Conservation (phyloP, 345 rosid genomes). For the Pistacia atlantica region DNA sequence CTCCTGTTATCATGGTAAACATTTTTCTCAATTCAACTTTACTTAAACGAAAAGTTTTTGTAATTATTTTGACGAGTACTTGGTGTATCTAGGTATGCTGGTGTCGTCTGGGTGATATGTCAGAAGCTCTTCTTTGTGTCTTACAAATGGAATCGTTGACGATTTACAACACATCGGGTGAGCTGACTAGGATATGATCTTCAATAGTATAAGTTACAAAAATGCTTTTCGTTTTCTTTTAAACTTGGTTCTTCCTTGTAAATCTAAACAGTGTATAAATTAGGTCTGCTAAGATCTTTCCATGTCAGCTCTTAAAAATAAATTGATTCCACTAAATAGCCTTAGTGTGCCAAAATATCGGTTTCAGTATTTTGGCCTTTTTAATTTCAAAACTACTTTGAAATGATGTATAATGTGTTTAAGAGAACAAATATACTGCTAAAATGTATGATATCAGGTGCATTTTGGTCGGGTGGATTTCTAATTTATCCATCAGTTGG, state of each 20-base stretch:
- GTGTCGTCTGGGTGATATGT: conserved; percentile 66
- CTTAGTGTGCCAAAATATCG: neutral
- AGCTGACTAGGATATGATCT: conserved; percentile 15
- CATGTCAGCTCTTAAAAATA: neutral
- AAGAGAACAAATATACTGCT: neutral
- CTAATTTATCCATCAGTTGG: neutral
- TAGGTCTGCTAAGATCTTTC: neutral
- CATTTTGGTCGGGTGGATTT: neutral
- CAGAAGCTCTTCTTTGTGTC: conserved; percentile 77
- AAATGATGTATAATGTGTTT: neutral
- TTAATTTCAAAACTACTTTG: neutral
- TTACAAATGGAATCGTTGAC: conserved; percentile 69
- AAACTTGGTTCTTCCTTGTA: neutral
- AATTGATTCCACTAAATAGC: neutral
- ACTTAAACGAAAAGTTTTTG: neutral
- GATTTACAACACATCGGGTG: conserved; percentile 78
- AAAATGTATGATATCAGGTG: neutral
- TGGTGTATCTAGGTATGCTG: conserved; percentile 72
- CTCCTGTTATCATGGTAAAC: conserved; percentile 59
- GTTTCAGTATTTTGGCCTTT: conserved; percentile 5
- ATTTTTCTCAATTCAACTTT: neutral
- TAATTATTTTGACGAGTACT: conserved; percentile 16
- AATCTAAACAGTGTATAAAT: neutral
- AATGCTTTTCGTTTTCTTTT: neutral
- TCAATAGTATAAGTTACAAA: neutral